A percentile compares a stretch with the other conserved stretches of the same genome.
Conservation (phyloP, 208 protist species). For the Acanthamoeba quina region DNA sequence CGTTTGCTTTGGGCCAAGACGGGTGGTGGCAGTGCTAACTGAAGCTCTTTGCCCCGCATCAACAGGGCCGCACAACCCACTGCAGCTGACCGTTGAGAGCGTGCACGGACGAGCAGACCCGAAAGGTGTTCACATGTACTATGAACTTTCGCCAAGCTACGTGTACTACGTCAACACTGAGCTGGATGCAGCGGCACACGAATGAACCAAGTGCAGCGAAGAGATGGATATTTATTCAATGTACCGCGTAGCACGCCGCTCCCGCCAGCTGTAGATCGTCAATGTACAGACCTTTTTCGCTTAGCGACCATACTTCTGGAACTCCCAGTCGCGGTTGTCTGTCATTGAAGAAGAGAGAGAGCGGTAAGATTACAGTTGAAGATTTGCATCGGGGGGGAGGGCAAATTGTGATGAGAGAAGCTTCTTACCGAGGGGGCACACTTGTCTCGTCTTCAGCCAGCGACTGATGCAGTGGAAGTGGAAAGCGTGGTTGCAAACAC, state of each 20-base stretch:
- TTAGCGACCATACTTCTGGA: constrained; percentile 96
- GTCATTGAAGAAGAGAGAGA: not conserved
- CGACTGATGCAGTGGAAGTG: constrained; percentile 99
- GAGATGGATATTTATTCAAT: not conserved
- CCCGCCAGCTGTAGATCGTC: not conserved
- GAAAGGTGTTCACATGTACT: not conserved
- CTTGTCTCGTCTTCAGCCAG: constrained; percentile 98
- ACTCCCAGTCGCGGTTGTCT: constrained; percentile 97
- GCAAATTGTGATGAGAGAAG: not conserved
- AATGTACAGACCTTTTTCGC: not conserved
- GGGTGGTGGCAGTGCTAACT: too few relatives aligned
- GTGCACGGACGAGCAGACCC: not conserved
- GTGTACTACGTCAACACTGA: constrained; percentile 38
- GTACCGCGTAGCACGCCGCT: not conserved
- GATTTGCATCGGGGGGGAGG: not conserved
- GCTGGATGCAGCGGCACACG: not conserved
- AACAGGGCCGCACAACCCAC: constrained; percentile 9
- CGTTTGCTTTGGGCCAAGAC: too few relatives aligned
- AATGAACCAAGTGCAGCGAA: not conserved
- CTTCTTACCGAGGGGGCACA: constrained; percentile 95
- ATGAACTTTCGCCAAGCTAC: constrained; percentile 22
- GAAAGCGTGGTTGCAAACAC: constrained; percentile 98
- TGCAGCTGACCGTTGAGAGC: not conserved
- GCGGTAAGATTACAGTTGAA: constrained; percentile 14
- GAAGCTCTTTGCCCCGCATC: too few relatives aligned